phyloP scores from a whole-genome alignment of 345 rosid species.

The Abelmoschus esculentus region DNA sequence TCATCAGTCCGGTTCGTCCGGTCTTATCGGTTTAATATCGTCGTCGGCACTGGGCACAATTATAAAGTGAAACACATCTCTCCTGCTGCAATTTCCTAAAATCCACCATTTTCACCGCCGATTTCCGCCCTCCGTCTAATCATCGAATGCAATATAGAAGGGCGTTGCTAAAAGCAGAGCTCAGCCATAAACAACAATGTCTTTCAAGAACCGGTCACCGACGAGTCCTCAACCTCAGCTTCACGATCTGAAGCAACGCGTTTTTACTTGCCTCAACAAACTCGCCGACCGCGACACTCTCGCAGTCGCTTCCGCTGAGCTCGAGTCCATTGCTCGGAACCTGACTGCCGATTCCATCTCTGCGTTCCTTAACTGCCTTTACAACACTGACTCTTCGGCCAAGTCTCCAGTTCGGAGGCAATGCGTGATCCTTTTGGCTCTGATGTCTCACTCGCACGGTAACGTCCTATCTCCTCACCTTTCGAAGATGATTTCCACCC shows the following conservation, averaged over 20 bases:
- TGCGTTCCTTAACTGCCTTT: slow-evolving; percentile 62
- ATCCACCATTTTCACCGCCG: slow-evolving; percentile 8
- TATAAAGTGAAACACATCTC: not conserved
- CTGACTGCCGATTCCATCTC: slow-evolving; percentile 54
- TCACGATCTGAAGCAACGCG: slow-evolving; percentile 58
- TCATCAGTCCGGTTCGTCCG: not conserved
- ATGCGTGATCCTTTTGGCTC: slow-evolving; percentile 59
- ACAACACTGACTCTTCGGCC: slow-evolving; percentile 63
- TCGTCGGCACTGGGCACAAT: not conserved
- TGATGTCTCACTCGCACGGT: slow-evolving; percentile 75
- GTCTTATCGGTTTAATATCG: not conserved
- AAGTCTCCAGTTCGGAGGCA: slow-evolving; percentile 76
- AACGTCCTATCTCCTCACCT: slow-evolving; percentile 45
- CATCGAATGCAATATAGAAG: not conserved
- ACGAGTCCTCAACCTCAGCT: slow-evolving; percentile 21
- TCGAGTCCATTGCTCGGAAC: slow-evolving; percentile 61
- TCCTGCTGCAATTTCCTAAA: not conserved
- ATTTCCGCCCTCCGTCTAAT: not conserved
- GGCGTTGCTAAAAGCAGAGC: not conserved
- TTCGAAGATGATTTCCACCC: slow-evolving; percentile 33
- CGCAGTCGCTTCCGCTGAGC: slow-evolving; percentile 70
- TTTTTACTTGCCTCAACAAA: slow-evolving; percentile 72
- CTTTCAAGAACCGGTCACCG: slow-evolving; percentile 35
- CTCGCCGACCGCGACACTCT: slow-evolving; percentile 95
- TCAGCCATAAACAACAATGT: slow-evolving; percentile 19